Percentiles rank a stretch among this genome's conserved stretches.
Evolutionary conservation across 345 rosid genomes (phyloP).

Genomic region (Syzygium grande): DNA sequence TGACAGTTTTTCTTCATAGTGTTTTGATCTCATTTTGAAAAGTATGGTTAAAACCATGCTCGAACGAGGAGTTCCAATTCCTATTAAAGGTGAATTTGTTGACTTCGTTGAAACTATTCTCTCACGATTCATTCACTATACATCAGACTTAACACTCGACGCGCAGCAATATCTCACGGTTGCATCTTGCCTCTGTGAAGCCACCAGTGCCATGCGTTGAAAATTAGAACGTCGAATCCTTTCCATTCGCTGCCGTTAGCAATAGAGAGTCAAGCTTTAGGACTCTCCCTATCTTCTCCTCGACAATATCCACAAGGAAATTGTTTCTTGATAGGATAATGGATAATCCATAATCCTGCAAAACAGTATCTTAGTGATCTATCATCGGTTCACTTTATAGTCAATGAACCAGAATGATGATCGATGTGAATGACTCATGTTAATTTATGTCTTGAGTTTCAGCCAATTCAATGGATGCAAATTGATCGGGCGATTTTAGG

Average conservation of each 20-base stretch:
- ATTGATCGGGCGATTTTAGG: too few relatives aligned
- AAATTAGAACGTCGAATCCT: constrained; percentile 39
- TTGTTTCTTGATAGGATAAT: constrained; percentile 23
- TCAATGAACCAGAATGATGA: not conserved
- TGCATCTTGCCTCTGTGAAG: constrained; percentile 45
- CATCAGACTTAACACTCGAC: not conserved
- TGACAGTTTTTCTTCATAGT: not conserved
- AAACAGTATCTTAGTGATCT: not conserved
- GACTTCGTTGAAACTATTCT: not conserved
- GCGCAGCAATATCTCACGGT: constrained; percentile 23
- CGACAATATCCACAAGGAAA: constrained; percentile 41
- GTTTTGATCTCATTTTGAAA: not conserved
- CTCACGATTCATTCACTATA: not conserved
- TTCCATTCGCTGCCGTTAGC: constrained; percentile 36
- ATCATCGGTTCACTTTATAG: not conserved
- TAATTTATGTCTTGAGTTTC: too few relatives aligned
- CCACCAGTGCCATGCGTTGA: constrained; percentile 77
- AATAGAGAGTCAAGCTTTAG: constrained; percentile 43
- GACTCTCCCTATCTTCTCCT: constrained; percentile 36
- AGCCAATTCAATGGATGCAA: too few relatives aligned
- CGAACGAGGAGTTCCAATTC: not conserved
- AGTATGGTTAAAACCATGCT: not conserved
- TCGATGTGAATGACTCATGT: not conserved
- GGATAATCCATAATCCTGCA: constrained; percentile 34
- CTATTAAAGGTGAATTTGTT: not conserved